Base-by-base conservation (phyloP, 257 asterid genomes). In the Thymus mandschuricus region DNA sequence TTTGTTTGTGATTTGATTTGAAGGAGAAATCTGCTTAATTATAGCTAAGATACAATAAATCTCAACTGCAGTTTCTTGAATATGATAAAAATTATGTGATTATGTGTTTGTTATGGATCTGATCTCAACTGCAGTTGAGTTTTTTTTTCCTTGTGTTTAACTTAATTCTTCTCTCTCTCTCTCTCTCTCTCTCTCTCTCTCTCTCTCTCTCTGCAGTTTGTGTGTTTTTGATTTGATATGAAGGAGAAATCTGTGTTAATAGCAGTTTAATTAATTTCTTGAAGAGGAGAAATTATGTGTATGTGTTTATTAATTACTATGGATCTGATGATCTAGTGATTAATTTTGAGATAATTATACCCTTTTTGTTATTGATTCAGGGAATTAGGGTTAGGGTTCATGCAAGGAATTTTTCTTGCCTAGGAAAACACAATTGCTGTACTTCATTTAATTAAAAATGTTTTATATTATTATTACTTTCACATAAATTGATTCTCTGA, bases 361-460 rank as follows among this genome's bases (percentile, higher is more conserved):
- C 44, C 21, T n/a, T 35, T 69, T 44, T n/a, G 8, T 6, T 43
- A 9, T 27, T 21, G 30, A 31, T 60, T 58, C 8, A 48, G 71
- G 72, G 21, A 21, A 51, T 68, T 79, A 74, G 73, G 83, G 83
- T 75, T 79, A 79, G 82, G 82, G 82, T 79, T 79, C 66, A 69
- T 65, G 74, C 76, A 64, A 70, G n/a, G 49, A 68, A 9, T 70
- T 30, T 72, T 33, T 21, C 40, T 51, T 38, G 21, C 60, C 51
- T 64, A 30, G 80, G 65, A 55, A 73, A 68, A 43, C 62, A 52
- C 64, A 73, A 66, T 46, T 45, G 3, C 13, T 45, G 30, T 45
- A 10, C 21, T 21, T 21, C 21, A 21, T 21, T 21, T 21, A 21
- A 21, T 21, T 21, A 21, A 21, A 21, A 21, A 21, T 21, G 21